These are phyloP conservation scores for Irpex sp. DNA, from an alignment of 1,284 basidiomycete species.

Conservation along the genomic window DNA sequence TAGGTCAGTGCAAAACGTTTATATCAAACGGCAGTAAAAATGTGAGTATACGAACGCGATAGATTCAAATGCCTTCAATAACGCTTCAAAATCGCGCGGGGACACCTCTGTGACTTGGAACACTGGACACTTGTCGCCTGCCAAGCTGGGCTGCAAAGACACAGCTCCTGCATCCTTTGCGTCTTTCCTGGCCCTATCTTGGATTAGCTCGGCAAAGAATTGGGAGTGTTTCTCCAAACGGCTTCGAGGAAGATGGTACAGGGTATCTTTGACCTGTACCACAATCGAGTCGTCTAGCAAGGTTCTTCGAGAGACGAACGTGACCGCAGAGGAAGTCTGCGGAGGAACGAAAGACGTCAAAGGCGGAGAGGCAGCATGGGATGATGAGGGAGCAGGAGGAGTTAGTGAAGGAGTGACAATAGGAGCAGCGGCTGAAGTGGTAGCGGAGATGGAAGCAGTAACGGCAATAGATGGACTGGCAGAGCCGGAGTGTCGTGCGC, in stretches of 20 bases:
- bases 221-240: constrained; percentile 29
- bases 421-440: too few relatives aligned
- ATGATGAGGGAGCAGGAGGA: too few relatives aligned
- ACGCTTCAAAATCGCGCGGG: constrained; percentile 29
- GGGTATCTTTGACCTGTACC: constrained; percentile 27
- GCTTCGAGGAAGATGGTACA: constrained; percentile 33
- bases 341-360: not conserved
- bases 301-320: constrained; percentile 10
- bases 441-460: too few relatives aligned
- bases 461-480: not conserved
- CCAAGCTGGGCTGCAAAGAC: not conserved
- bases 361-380: not conserved
- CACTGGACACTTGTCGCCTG: constrained; percentile 25
- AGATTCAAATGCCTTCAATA: constrained; percentile 32
- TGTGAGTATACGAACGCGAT: constrained; percentile 29
- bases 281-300: constrained; percentile 32
- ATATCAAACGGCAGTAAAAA: not conserved
- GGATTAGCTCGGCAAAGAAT: constrained; percentile 28
- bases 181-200: constrained; percentile 7
- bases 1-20: not conserved
- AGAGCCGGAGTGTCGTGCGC: not conserved
- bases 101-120: constrained; percentile 20
- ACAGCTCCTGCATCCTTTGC: not conserved
- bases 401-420: too few relatives aligned
- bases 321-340: not conserved